A percentile compares a stretch with the other conserved stretches of the same genome.
Conservation (phyloP, 495 filamentous ascomycete genomes). For the Haplographium delicatum region DNA sequence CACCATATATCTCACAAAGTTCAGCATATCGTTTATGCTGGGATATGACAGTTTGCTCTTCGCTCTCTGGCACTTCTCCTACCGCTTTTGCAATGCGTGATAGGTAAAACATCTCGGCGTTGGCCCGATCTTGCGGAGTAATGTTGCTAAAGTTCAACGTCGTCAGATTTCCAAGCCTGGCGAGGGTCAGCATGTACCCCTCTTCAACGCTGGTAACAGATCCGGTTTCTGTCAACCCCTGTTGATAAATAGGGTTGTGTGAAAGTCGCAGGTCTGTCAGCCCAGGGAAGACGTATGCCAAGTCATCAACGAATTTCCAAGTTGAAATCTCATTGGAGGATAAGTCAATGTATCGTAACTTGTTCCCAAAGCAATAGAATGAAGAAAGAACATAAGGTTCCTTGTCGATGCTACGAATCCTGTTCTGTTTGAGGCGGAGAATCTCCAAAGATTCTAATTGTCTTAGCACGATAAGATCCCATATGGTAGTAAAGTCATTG, state of each 20-base stretch:
- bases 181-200: constrained; percentile 79
- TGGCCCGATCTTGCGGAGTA: constrained; percentile 62
- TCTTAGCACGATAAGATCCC: constrained; percentile 52
- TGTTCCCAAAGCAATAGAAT: constrained; percentile 7
- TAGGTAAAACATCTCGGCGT: constrained; percentile 92
- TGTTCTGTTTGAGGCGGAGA: constrained; percentile 55
- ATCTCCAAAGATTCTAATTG: constrained; percentile 53
- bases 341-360: constrained; percentile 63
- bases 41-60: constrained; percentile 47
- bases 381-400: constrained; percentile 19
- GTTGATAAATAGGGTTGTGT: constrained; percentile 75
- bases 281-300: constrained; percentile 63
- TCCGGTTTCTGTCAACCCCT: constrained; percentile 37
- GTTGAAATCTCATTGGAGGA: constrained; percentile 70
- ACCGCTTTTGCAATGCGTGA: constrained; percentile 71
- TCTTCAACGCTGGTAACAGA: constrained; percentile 52
- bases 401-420: constrained; percentile 37
- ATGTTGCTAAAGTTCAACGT: constrained; percentile 77
- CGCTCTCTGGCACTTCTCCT: constrained; percentile 48
- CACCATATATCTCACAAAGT: constrained; percentile 68
- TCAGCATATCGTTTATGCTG: constrained; percentile 65
- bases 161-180: constrained; percentile 62
- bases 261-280: constrained; percentile 67
- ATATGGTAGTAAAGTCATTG: constrained; percentile 62
- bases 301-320: constrained; percentile 65